Conservation (phyloP, 768 basidiomycete genomes). For the Cubamyces lactineus region DNA sequence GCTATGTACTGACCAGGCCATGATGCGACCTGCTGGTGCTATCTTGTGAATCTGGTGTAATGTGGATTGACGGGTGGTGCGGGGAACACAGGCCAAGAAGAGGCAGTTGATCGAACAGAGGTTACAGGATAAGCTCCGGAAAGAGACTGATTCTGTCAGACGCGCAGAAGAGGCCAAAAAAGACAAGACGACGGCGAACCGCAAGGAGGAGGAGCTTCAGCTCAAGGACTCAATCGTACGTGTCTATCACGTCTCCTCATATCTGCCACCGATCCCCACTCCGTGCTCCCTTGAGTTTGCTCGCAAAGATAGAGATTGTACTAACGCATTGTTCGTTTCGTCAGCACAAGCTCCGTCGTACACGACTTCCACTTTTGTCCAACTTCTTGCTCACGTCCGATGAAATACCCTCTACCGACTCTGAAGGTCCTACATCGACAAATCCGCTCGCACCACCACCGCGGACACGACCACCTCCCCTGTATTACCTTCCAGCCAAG, state of each 20-base stretch:
- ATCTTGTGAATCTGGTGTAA: background rate
- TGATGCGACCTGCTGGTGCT: background rate
- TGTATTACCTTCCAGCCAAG: constrained; percentile 76
- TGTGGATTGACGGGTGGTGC: background rate
- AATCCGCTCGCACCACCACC: constrained; percentile 48
- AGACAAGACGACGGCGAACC: constrained; percentile 73
- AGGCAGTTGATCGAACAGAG: constrained; percentile 81
- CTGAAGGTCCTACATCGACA: constrained; percentile 33
- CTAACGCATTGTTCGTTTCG: background rate
- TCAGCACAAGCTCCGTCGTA: constrained; percentile 75
- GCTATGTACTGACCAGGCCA: background rate
- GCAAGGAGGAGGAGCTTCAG: constrained; percentile 82
- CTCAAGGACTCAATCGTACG: constrained; percentile 81
- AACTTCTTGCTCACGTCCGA: constrained; percentile 81
- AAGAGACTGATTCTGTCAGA: constrained; percentile 86
- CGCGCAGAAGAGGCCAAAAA: constrained; percentile 86
- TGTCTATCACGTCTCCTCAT: constrained; percentile 18
- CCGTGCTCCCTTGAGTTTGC: background rate
- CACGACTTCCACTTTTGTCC: constrained; percentile 70
- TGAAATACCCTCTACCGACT: constrained; percentile 47
- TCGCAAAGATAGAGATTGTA: background rate
- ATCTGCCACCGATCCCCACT: background rate
- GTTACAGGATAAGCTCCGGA: constrained; percentile 81
- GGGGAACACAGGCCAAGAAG: constrained; percentile 68
- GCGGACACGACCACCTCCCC: constrained; percentile 71